phyloP scores from a whole-genome alignment of 2,329 filamentous ascomycete species.

The Aureobasidium lini region DNA sequence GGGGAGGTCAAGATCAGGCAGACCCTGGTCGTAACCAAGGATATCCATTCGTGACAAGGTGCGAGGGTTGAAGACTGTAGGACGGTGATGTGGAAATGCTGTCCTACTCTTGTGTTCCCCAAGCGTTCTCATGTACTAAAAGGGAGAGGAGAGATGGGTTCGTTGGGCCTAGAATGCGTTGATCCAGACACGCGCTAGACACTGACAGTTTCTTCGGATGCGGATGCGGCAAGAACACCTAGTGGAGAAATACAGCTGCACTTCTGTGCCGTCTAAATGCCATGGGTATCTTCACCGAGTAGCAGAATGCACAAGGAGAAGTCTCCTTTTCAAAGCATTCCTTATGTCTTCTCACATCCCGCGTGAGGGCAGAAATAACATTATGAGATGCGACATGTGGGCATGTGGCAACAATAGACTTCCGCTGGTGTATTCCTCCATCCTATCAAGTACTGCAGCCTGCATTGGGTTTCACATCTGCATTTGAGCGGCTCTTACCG shows the following conservation, averaged over 20 bases:
- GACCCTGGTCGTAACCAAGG: slow-evolving; percentile 7
- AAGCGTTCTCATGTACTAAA: background rate
- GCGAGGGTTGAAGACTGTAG: background rate
- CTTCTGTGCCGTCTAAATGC: background rate
- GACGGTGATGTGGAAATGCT: background rate
- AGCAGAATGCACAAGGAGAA: background rate
- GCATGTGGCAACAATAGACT: background rate
- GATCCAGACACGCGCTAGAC: slow-evolving; percentile 8
- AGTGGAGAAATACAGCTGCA: background rate
- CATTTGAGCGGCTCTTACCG: background rate
- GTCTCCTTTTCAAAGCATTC: background rate
- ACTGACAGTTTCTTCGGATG: slow-evolving; percentile 1
- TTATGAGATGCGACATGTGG: background rate
- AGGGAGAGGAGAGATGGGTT: background rate
- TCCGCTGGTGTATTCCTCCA: background rate
- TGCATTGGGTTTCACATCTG: background rate
- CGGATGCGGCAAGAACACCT: background rate
- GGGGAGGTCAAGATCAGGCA: slow-evolving; percentile 10
- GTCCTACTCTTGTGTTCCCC: background rate
- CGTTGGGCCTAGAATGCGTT: slow-evolving; percentile 9
- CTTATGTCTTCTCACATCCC: background rate
- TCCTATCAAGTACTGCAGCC: background rate
- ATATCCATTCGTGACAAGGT: background rate
- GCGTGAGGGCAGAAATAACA: background rate
- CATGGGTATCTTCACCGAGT: background rate